Evolutionary conservation across 129 eudicot species (phyloP).

Genomic region (Flaveria sonorensis): DNA sequence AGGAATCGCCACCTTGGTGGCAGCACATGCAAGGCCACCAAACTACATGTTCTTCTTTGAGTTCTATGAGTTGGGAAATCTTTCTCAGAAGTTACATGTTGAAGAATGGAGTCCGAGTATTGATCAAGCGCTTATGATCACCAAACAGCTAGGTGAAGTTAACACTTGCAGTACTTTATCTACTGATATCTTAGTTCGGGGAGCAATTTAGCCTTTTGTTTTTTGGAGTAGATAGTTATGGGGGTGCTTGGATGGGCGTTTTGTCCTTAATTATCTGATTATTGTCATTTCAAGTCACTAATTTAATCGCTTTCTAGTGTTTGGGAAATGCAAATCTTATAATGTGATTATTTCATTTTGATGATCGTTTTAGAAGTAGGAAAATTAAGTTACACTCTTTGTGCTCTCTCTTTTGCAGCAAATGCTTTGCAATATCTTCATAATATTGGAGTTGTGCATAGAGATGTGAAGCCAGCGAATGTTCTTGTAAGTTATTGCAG

Average conservation of each 20-base stretch:
- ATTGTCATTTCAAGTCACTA: background rate
- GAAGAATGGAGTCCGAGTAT: constrained; percentile 82
- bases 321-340: background rate
- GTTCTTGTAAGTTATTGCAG: constrained; percentile 67
- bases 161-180: constrained; percentile 9
- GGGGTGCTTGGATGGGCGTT: background rate
- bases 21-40: constrained; percentile 91
- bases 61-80: constrained; percentile 70
- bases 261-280: background rate
- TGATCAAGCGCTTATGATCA: constrained; percentile 50
- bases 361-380: background rate
- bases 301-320: constrained; percentile 3
- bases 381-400: background rate
- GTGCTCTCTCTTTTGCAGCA: constrained; percentile 56
- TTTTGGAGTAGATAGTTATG: background rate
- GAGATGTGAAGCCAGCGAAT: constrained; percentile 98
- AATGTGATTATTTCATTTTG: background rate
- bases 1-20: constrained; percentile 72
- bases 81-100: constrained; percentile 75
- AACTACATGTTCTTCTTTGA: constrained; percentile 93
- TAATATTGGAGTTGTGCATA: constrained; percentile 82
- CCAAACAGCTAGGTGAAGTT: constrained; percentile 59
- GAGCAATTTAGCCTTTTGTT: too few relatives aligned
- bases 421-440: constrained; percentile 88
- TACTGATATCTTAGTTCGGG: too few relatives aligned